These are phyloP conservation scores for Dioscorea alata DNA, from an alignment of 106 monocot genomes.

Conservation along the genomic window DNA sequence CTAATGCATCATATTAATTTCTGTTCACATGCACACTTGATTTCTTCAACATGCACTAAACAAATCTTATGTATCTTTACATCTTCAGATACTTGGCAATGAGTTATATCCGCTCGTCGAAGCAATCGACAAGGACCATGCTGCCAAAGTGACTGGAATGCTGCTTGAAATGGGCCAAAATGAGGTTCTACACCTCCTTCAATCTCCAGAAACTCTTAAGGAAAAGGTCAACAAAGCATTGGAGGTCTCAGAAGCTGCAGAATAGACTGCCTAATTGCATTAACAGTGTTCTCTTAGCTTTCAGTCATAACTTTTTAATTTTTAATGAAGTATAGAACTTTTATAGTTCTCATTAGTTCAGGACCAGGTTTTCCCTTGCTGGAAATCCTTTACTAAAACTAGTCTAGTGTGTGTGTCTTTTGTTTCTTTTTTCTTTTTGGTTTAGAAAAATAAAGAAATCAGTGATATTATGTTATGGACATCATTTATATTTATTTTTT, in stretches of 20 bases:
- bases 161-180: constrained; percentile 52
- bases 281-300: no score
- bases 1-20: background rate
- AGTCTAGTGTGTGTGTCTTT: background rate
- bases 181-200: constrained; percentile 60
- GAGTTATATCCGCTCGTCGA: constrained; percentile 54
- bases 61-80: background rate
- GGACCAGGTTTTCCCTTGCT: no score
- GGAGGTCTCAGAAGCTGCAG: constrained; percentile 32
- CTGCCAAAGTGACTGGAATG: constrained; percentile 65
- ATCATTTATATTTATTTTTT: background rate
- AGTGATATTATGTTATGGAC: no score
- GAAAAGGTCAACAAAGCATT: constrained; percentile 57
- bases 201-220: constrained; percentile 54
- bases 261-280: background rate
- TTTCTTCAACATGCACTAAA: background rate
- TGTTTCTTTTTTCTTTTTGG: background rate
- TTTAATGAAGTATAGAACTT: no score
- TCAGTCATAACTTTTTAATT: no score
- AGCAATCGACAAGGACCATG: constrained; percentile 31
- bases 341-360: no score
- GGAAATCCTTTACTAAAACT: no score
- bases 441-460: no score
- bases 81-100: constrained; percentile 57
- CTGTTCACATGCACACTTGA: background rate